phyloP scores from a whole-genome alignment of 2,329 filamentous ascomycete species.

The Colletotrichum cuscutae region DNA sequence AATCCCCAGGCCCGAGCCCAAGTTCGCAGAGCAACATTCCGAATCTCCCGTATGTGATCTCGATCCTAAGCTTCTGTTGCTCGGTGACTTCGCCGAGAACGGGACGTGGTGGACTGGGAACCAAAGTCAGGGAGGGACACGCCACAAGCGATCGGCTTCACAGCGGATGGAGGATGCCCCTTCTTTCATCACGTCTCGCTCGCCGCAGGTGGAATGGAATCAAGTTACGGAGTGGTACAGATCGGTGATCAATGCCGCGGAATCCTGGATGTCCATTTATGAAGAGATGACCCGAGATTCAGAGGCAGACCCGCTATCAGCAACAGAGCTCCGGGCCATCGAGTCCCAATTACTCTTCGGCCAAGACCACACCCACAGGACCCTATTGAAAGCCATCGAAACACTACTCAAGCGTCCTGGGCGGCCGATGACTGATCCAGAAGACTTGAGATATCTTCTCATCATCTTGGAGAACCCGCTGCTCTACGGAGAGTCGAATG shows the following conservation, averaged over 20 bases:
- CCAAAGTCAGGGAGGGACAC: constrained; percentile 42
- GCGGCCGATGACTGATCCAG: constrained; percentile 72
- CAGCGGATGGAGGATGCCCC: constrained; percentile 45
- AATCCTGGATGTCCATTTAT: constrained; percentile 72
- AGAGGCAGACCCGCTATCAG: constrained; percentile 43
- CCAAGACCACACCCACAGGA: constrained; percentile 74
- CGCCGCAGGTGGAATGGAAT: constrained; percentile 80
- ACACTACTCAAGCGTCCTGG: constrained; percentile 83
- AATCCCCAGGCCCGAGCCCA: constrained; percentile 46
- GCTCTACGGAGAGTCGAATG: constrained; percentile 60
- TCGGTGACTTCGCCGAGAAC: constrained; percentile 84
- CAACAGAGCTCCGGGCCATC: constrained; percentile 53
- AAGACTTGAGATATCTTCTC: constrained; percentile 81
- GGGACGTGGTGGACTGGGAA: constrained; percentile 83
- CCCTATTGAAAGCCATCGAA: constrained; percentile 82
- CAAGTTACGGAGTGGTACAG: constrained; percentile 80
- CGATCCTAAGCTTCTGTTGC: constrained; percentile 78
- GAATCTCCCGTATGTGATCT: constrained; percentile 66
- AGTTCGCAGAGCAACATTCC: constrained; percentile 47
- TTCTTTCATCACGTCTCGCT: constrained; percentile 64
- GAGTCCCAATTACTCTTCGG: constrained; percentile 63
- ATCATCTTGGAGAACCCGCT: constrained; percentile 84
- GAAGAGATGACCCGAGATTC: constrained; percentile 56
- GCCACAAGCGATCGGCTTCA: constrained; percentile 46
- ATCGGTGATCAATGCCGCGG: constrained; percentile 73